Conservation (phyloP, 202 grass and related monocot species). For the Bolboschoenoplectus hybrid region DNA sequence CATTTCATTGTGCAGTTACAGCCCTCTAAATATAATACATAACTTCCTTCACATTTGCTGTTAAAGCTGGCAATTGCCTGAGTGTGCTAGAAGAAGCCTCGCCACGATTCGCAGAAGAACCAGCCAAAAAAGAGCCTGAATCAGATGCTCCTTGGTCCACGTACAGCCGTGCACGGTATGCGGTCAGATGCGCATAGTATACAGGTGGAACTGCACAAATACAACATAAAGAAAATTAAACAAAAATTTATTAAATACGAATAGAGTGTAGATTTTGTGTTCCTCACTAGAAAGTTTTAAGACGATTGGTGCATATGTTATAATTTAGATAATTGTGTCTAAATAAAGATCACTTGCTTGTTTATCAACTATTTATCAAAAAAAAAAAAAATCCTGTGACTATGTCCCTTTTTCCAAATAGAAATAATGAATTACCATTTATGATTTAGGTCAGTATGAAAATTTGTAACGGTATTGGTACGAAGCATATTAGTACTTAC, state of each 20-base stretch:
- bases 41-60: conserved; percentile 50
- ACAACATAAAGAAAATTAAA: background rate
- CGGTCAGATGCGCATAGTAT: conserved; percentile 25
- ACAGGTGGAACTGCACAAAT: conserved; percentile 11
- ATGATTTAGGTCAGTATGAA: background rate
- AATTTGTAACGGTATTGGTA: background rate
- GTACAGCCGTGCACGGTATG: conserved; percentile 64
- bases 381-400: background rate
- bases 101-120: background rate
- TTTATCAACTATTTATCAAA: background rate
- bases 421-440: background rate
- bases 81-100: background rate
- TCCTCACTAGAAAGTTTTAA: too few species aligned
- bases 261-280: background rate
- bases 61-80: conserved; percentile 44
- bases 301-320: too few species aligned
- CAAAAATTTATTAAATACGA: background rate
- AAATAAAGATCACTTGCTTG: background rate
- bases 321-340: too few species aligned
- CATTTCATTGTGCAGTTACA: background rate
- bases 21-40: conserved; percentile 61
- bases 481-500: conserved; percentile 45
- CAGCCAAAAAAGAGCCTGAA: conserved; percentile 1
- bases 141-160: conserved; percentile 17
- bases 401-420: background rate